Percentiles rank a stretch among this genome's conserved stretches.
Evolutionary conservation across 2,329 filamentous ascomycete species (phyloP).

Genomic region (Ophiocordyceps robertsii): DNA sequence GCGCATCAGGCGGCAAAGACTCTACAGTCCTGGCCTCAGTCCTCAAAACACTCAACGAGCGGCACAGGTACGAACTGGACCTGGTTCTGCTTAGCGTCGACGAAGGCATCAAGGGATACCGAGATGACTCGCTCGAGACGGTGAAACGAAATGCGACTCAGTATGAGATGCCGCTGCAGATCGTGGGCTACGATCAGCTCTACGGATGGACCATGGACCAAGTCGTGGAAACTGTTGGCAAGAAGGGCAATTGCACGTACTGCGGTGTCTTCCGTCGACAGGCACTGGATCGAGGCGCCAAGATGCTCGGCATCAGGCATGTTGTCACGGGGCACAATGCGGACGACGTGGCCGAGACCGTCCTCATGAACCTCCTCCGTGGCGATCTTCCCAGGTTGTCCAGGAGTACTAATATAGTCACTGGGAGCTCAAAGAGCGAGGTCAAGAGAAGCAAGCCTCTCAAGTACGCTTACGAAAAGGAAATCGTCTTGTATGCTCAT

Average conservation of each 20-base stretch:
- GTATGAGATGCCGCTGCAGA: conserved; percentile 83
- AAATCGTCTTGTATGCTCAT: conserved; percentile 94
- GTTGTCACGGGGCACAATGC: conserved; percentile 97
- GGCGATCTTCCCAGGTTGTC: conserved; percentile 82
- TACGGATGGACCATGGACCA: conserved; percentile 99
- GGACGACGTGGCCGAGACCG: conserved; percentile 92
- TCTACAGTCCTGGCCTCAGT: conserved; percentile 93
- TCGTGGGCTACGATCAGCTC: conserved; percentile 83
- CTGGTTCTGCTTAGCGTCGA: conserved; percentile 84
- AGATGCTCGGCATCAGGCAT: conserved; percentile 74
- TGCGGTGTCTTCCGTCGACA: conserved; percentile 93
- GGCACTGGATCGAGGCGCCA: conserved; percentile 83
- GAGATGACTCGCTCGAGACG: conserved; percentile 90
- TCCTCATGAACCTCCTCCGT: conserved; percentile 90
- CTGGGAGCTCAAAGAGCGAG: conserved; percentile 61
- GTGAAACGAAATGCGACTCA: conserved; percentile 88
- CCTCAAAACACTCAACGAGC: conserved; percentile 84
- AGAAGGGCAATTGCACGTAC: conserved; percentile 98
- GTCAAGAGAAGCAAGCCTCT: conserved; percentile 93
- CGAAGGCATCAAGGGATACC: conserved; percentile 92
- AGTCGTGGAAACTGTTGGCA: conserved; percentile 89
- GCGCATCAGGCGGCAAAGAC: conserved; percentile 93
- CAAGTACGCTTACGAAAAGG: conserved; percentile 98
- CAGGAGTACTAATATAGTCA: conserved; percentile 82
- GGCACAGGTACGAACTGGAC: conserved; percentile 74